Evolutionary conservation across 768 basidiomycete species (phyloP), one percentile per base, ranked within the genome.

Genomic region (Tricholomella constricta): DNA sequence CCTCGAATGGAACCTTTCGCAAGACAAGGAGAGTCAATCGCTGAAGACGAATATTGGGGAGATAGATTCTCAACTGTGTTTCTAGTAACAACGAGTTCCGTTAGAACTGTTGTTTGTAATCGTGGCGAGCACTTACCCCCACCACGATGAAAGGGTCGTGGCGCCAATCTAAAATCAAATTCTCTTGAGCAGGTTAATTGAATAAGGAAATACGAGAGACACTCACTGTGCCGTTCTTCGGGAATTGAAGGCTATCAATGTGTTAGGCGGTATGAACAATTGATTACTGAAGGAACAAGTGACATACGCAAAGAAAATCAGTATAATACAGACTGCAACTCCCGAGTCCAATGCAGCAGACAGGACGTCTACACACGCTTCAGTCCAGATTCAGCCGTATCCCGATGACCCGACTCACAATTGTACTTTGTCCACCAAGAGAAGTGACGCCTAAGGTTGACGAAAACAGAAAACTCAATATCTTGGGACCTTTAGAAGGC

Each of bases 331-430:
- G 15, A 88, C 57, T 0, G 86, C 85, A 8, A 87, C 72, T n/a
- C 88, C 86, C 12, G 87, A 78, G 59, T 88, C 88, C 59, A 89
- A 61, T 3, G 84, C 88, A 8, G 86, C 85, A 7, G 86, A 88
- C n/a, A 89, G 67, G 17, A 88, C 82, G 57, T 87, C 84, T 85
- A 38, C 1, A 47, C 37, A 22, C 15, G 31, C 22, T 25, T 23
- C 31, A 48, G 29, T 17, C 9, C 23, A 43, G 12, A 37, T 1
- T 3, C 10, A 32, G 32, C 8, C 15, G 6, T 3, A 17, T 17
- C 29, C 45, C 23, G 15, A 17, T 17, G n/a, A 19, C 34, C 4
- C 17, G 7, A 51, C 69, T 56, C 56, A 84, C 84, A 82, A 62
- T 81, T 81, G 68, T 81, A 81, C 68, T 87, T 86, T 15, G 75